phyloP scores from a whole-genome alignment of 345 rosid species.

The Sonneratia caseolaris region DNA sequence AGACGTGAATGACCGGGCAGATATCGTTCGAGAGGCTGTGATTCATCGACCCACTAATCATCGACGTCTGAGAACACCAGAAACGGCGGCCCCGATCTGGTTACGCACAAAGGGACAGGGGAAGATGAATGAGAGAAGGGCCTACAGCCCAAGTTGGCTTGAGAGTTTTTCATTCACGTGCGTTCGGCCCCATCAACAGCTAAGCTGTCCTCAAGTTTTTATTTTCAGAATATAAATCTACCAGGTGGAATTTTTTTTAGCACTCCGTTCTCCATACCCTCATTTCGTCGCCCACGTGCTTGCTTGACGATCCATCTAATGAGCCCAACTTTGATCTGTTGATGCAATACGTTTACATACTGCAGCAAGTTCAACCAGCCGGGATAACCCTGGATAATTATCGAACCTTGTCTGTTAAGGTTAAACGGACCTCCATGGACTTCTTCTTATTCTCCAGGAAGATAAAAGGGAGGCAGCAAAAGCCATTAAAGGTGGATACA shows the following conservation, averaged over 20 bases:
- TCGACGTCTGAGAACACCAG: too few relatives aligned
- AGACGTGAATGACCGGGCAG: too few relatives aligned
- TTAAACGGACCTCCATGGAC: too few relatives aligned
- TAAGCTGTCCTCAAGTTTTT: background rate
- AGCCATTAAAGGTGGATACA: background rate
- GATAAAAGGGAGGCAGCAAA: background rate
- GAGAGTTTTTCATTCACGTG: background rate
- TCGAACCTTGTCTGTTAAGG: too few relatives aligned
- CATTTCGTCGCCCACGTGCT: too few relatives aligned
- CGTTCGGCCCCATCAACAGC: background rate
- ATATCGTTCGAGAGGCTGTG: too few relatives aligned
- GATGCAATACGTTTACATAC: background rate
- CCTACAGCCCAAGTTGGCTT: background rate
- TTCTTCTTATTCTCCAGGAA: too few relatives aligned
- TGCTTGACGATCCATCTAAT: background rate
- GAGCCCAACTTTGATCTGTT: background rate
- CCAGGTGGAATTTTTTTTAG: background rate
- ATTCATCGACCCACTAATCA: too few relatives aligned
- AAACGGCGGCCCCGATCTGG: too few relatives aligned
- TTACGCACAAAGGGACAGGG: too few relatives aligned
- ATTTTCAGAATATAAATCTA: background rate
- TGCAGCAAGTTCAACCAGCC: too few relatives aligned
- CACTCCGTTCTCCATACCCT: background rate
- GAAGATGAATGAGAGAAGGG: background rate
- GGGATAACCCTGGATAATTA: too few relatives aligned